Conservation (phyloP, 169 alveolate species). For the Plasmodium gallinaceum region DNA sequence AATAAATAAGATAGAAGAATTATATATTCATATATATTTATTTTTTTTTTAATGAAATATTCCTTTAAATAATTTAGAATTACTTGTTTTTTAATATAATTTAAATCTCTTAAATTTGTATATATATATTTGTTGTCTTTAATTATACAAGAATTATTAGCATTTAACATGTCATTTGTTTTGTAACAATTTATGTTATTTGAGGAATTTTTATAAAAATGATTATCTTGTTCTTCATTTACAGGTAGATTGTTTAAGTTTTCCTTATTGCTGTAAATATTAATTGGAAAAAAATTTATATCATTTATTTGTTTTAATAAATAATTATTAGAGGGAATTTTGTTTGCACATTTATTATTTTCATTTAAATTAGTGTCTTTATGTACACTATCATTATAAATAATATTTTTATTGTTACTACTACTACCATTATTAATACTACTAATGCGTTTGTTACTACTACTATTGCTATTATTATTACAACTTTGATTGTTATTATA, state of each 20-base stretch:
- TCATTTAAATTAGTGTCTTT: background rate
- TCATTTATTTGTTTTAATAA: conserved; percentile 2
- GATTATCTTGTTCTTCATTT: background rate
- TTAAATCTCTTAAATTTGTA: conserved; percentile 15
- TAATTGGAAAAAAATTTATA: background rate
- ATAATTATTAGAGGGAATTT: background rate
- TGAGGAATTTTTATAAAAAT: background rate
- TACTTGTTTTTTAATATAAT: conserved; percentile 12
- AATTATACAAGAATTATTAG: conserved; percentile 21
- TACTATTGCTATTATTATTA: background rate
- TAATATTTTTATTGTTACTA: background rate
- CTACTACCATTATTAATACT: background rate
- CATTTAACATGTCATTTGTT: background rate
- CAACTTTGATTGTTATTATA: background rate
- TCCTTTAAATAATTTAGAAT: conserved; percentile 10
- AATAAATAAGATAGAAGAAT: conserved; percentile 33
- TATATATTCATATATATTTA: conserved; percentile 56
- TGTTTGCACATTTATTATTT: background rate
- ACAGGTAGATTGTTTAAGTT: background rate
- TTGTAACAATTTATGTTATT: conserved; percentile 8
- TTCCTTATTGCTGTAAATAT: conserved; percentile 1
- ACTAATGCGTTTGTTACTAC: background rate
- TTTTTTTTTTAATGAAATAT: conserved; percentile 22
- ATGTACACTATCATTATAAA: background rate
- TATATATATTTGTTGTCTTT: conserved; percentile 28